These are phyloP conservation scores for Fusarium poae DNA, from an alignment of 2,329 filamentous ascomycete species.

Conservation along the genomic window DNA sequence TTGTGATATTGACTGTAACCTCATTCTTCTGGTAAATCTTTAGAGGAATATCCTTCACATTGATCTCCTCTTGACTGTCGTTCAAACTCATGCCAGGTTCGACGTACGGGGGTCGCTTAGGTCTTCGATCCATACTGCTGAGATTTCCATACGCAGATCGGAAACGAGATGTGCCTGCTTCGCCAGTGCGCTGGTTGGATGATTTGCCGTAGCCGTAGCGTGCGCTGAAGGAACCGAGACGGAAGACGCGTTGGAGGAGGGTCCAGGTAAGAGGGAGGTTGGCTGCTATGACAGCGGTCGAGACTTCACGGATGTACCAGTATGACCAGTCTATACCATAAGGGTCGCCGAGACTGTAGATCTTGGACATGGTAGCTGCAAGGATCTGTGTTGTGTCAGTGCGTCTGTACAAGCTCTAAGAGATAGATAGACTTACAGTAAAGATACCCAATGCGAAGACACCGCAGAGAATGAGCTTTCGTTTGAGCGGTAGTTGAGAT, in stretches of 20 bases:
- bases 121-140: conserved; percentile 38
- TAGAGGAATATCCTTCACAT: conserved; percentile 51
- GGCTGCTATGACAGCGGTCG: conserved; percentile 59
- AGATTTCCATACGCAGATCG: conserved; percentile 46
- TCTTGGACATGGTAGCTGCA: conserved; percentile 53
- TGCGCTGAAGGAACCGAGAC: conserved; percentile 48
- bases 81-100: conserved; percentile 45
- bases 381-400: conserved; percentile 24
- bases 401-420: too few relatives aligned
- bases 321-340: conserved; percentile 57
- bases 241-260: conserved; percentile 56
- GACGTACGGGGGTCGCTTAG: conserved; percentile 5
- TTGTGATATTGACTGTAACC: conserved; percentile 47
- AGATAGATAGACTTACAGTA: conserved; percentile 50
- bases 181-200: conserved; percentile 43
- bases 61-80: conserved; percentile 56
- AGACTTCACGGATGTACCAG: conserved; percentile 62
- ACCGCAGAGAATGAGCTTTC: conserved; percentile 64
- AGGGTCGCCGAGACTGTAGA: conserved; percentile 58
- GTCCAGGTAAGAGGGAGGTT: conserved; percentile 61
- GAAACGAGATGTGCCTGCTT: conserved; percentile 36
- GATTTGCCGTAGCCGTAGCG: conserved; percentile 45
- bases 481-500: conserved; percentile 61
- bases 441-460: conserved; percentile 61
- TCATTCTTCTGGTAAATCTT: conserved; percentile 57